A percentile compares a stretch with the other conserved stretches of the same genome.
These are phyloP conservation scores for Candida piceae DNA, from an alignment of 805 yeast species.

Conservation along the genomic window DNA sequence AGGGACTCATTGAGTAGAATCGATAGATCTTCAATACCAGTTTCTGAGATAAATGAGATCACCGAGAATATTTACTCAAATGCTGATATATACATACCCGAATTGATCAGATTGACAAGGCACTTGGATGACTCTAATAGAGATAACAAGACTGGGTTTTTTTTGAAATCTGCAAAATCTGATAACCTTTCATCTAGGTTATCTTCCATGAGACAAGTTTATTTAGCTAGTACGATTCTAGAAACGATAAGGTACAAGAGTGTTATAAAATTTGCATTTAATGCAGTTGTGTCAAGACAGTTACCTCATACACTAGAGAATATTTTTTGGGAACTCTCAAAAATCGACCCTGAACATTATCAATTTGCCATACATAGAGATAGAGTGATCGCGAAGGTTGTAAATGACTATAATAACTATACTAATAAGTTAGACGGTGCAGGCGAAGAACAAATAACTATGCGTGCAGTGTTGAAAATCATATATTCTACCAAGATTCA, in stretches of 20 bases:
- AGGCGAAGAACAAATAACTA: neutral
- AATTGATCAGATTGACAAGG: constrained; percentile 12
- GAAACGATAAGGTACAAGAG: constrained; percentile 11
- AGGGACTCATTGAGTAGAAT: neutral
- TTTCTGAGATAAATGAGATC: neutral
- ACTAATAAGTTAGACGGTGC: neutral
- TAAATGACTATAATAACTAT: neutral
- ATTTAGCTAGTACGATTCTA: constrained; percentile 16
- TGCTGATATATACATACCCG: constrained; percentile 13
- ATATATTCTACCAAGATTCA: neutral
- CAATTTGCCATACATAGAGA: constrained; percentile 14
- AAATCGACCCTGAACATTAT: constrained; percentile 19
- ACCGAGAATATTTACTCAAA: neutral
- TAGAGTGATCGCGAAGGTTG: constrained; percentile 2
- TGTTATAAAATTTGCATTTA: constrained; percentile 3
- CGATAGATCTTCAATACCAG: neutral
- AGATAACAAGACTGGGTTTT: neutral
- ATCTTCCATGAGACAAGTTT: constrained; percentile 9
- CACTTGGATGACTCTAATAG: constrained; percentile 11
- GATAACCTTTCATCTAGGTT: constrained; percentile 7
- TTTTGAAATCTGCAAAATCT: constrained; percentile 1
- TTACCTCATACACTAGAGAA: constrained; percentile 11
- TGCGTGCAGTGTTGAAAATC: neutral
- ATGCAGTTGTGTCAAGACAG: neutral
- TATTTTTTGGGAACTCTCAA: constrained; percentile 10